A percentile compares a stretch with the other conserved stretches of the same genome.
Evolutionary conservation across 1,284 basidiomycete species (phyloP).

Genomic region (Leccinum angustisporum): DNA sequence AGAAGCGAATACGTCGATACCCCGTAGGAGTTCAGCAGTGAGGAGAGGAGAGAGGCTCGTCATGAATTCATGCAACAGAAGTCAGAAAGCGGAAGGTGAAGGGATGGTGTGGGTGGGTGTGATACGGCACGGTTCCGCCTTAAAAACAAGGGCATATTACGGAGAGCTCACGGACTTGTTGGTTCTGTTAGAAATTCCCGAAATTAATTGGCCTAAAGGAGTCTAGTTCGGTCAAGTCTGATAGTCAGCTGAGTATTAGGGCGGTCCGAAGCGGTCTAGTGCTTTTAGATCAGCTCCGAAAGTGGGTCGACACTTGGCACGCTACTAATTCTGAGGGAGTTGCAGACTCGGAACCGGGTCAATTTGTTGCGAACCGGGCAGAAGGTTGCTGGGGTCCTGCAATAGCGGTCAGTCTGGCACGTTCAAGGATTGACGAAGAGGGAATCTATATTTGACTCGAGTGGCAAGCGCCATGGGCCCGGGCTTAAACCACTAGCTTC

Average conservation of each 20-base stretch:
- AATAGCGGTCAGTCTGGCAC: no score
- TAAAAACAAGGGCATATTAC: conserved; percentile 15
- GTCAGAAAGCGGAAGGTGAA: conserved; percentile 2
- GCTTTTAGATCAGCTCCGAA: not conserved
- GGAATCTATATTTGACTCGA: no score
- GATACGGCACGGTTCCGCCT: conserved; percentile 1
- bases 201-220: conserved; percentile 14
- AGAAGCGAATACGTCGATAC: conserved; percentile 18
- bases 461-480: no score
- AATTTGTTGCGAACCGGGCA: not conserved
- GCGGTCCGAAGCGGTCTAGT: not conserved
- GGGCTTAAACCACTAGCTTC: no score
- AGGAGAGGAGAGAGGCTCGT: conserved; percentile 26
- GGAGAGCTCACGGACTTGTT: conserved; percentile 2
- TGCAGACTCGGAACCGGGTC: not conserved
- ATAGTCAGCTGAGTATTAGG: not conserved
- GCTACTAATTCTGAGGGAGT: not conserved
- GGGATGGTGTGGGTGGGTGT: not conserved
- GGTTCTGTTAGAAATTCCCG: conserved; percentile 3
- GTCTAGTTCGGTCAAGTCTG: not conserved
- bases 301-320: not conserved
- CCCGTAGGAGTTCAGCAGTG: not conserved
- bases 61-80: conserved; percentile 2
- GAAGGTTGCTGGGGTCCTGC: not conserved
- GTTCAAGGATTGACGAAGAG: no score